These are phyloP conservation scores for Licmophora abbreviata DNA, from an alignment of 108 stramenopile species.

Conservation along the genomic window DNA sequence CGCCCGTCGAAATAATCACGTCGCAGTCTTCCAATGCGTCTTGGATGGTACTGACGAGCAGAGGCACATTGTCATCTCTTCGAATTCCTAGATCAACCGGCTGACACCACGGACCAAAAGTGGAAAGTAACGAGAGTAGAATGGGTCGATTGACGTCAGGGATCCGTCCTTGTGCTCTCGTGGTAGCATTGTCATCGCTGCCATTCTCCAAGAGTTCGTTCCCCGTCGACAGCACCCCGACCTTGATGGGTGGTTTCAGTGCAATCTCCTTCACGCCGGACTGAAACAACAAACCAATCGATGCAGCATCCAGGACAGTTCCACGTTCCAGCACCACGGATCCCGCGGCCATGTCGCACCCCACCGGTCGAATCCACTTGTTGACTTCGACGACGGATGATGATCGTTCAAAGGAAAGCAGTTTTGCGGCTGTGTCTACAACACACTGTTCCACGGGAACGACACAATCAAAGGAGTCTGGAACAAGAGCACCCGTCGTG, in stretches of 20 bases:
- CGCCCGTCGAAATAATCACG: conserved; percentile 90
- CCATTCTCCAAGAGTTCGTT: conserved; percentile 46
- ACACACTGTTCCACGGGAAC: conserved; percentile 72
- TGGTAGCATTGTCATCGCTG: not conserved
- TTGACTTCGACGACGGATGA: conserved; percentile 21
- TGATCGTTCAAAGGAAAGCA: not conserved
- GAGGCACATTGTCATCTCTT: conserved; percentile 52
- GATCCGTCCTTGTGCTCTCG: conserved; percentile 57
- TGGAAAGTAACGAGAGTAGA: conserved; percentile 48
- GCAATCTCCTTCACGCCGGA: conserved; percentile 26
- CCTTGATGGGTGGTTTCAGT: conserved; percentile 25
- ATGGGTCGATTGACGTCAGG: conserved; percentile 90
- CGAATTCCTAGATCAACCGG: conserved; percentile 80
- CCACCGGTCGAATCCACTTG: conserved; percentile 69
- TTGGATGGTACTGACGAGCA: conserved; percentile 23
- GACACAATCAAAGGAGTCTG: conserved; percentile 59
- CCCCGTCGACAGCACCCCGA: conserved; percentile 87
- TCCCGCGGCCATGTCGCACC: conserved; percentile 61
- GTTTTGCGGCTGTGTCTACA: not conserved
- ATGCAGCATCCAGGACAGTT: conserved; percentile 45
- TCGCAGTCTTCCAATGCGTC: conserved; percentile 48
- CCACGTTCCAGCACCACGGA: conserved; percentile 41
- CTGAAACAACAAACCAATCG: conserved; percentile 59
- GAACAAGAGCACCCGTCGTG: conserved; percentile 77
- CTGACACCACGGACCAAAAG: conserved; percentile 7